phyloP scores from a whole-genome alignment of 2,329 filamentous ascomycete genomes.

The Podosphaera xanthii region DNA sequence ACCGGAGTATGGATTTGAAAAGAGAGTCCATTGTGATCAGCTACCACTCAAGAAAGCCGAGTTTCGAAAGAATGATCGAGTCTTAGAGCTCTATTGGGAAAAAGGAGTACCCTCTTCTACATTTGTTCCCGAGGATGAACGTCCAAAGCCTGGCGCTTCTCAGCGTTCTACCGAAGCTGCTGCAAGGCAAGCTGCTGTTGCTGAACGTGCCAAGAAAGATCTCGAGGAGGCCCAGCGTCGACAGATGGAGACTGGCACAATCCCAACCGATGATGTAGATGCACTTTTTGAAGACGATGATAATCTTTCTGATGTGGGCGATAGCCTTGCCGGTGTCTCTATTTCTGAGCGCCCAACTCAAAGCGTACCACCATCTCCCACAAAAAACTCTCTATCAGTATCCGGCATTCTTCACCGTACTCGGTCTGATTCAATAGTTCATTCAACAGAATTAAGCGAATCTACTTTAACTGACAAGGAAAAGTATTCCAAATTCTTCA shows the following conservation, averaged over 20 bases:
- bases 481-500: slow-evolving; percentile 82
- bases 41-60: slow-evolving; percentile 97
- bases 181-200: slow-evolving; percentile 59
- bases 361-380: slow-evolving; percentile 81
- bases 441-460: slow-evolving; percentile 13
- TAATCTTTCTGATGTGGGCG: slow-evolving; percentile 60
- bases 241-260: slow-evolving; percentile 84
- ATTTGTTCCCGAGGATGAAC: slow-evolving; percentile 90
- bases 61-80: slow-evolving; percentile 84
- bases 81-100: slow-evolving; percentile 97
- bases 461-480: slow-evolving; percentile 45
- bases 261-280: slow-evolving; percentile 79
- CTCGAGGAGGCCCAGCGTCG: slow-evolving; percentile 77
- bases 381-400: slow-evolving; percentile 45
- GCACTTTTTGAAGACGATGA: slow-evolving; percentile 91
- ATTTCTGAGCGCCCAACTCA: slow-evolving; percentile 76
- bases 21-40: slow-evolving; percentile 97
- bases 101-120: slow-evolving; percentile 93
- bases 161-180: slow-evolving; percentile 55
- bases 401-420: slow-evolving; percentile 58
- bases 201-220: slow-evolving; percentile 61
- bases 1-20: slow-evolving; percentile 95
- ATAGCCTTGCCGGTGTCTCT: slow-evolving; percentile 77
- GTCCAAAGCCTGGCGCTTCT: slow-evolving; percentile 58
- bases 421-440: slow-evolving; percentile 82